Base-by-base conservation (phyloP, 1,139 yeast species). In the Yamadazyma dushanensis region DNA sequence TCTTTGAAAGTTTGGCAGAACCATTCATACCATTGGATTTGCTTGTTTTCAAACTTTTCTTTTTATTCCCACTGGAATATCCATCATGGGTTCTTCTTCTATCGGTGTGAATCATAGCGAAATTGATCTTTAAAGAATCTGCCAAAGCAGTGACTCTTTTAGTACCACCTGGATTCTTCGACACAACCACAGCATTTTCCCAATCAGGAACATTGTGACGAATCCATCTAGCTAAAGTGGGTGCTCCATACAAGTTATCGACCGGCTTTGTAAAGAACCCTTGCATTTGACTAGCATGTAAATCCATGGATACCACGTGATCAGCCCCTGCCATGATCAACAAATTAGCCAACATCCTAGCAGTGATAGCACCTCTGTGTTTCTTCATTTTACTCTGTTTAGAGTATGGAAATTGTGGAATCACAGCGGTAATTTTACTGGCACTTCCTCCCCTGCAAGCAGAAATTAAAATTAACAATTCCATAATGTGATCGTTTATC, bases 391-490 rank as follows among this genome's bases (percentile, higher is more conserved):
- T 92, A 46, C 92, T 81, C 63, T 94, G 98, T 61, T 92, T 94
- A 17, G 97, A 88, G 66, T 94, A 94, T 18, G 98, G 98, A 59
- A 90, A 94, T 61, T 89, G 95, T 1, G 99, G 99, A 36, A 94
- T 82, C 25, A 94, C 97, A 7, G 97, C 97, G 14, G 98, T 92
- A 58, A 92, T 88, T 59, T 90, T 89, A 52, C 88, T 85, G 15
- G 99, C 98, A 10, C 96, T 85, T 14, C 98, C 99, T 40, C 97
- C 97, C 52, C 90, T 81, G 64, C 97, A 92, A 19, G 97, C 98
- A 30, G 95, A 82, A 28, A 92, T 90, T 51, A 94, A 74, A 44
- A 94, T 90, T 54, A 94, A 73, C 47, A 94, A 70, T 63, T 94
- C 98, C 98, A 94, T 94, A 39, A 94, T 87, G 55, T 89, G 95